Evolutionary conservation across 2,329 filamentous ascomycete genomes (phyloP).

Genomic region (Chrysosporium keratinophilum): DNA sequence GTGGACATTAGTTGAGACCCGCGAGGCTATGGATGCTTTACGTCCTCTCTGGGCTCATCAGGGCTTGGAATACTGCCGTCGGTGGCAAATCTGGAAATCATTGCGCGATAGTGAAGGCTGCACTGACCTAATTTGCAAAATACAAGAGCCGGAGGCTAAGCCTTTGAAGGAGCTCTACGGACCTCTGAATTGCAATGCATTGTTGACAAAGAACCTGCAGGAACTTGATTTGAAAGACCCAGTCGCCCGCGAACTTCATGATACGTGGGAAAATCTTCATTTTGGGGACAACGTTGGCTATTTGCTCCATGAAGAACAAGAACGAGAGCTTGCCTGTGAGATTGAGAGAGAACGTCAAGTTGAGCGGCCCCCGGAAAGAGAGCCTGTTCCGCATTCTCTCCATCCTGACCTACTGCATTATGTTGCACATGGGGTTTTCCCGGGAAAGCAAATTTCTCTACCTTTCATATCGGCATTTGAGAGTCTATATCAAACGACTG

Average conservation of each 20-base stretch:
- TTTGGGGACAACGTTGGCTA: slow-evolving; percentile 25
- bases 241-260: slow-evolving; percentile 18
- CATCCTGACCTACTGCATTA: slow-evolving; percentile 33
- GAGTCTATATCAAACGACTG: slow-evolving; percentile 30
- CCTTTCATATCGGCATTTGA: slow-evolving; percentile 40
- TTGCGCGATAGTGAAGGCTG: neutral
- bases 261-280: slow-evolving; percentile 16
- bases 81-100: slow-evolving; percentile 41
- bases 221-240: slow-evolving; percentile 6
- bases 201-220: slow-evolving; percentile 2
- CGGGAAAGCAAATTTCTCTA: neutral
- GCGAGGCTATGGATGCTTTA: slow-evolving; percentile 37
- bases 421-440: neutral
- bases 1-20: slow-evolving; percentile 51
- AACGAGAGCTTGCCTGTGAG: slow-evolving; percentile 51
- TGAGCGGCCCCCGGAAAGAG: slow-evolving; percentile 37
- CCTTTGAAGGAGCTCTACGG: slow-evolving; percentile 12
- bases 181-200: slow-evolving; percentile 21
- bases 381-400: slow-evolving; percentile 33
- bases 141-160: slow-evolving; percentile 4
- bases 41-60: slow-evolving; percentile 52
- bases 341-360: slow-evolving; percentile 50
- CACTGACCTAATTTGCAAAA: neutral
- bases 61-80: slow-evolving; percentile 27
- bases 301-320: slow-evolving; percentile 55